Base-by-base conservation (phyloP, 2,329 filamentous ascomycete genomes). In the Exophiala xenobiotica region DNA sequence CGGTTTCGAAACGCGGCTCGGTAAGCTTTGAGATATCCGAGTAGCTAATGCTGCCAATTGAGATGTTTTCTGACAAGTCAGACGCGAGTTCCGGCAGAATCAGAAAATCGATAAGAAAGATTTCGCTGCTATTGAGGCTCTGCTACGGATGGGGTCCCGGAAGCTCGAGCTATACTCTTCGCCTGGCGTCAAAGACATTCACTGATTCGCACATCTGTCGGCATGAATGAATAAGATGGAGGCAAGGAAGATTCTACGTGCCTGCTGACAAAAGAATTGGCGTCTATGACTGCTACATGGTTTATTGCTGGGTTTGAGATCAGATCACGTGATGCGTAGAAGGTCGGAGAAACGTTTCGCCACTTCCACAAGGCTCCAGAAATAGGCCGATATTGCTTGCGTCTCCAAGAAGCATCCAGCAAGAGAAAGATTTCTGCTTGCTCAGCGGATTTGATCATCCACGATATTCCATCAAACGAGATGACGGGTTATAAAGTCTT, bases 131-230 rank as follows among this genome's bases (percentile, higher is more conserved):
- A 86, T 96, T 51, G 91, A 96, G 69, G 93, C 89, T 67, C 74
- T 95, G 26, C 67, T 96, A 45, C 81, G 91, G 54, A 92, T 89
- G 67, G 91, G 91, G 18, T 79, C 81, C 33, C 80, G 88, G 38
- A 90, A 96, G 67, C 75, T 96, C 14, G 89, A 95, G 57, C 80
- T 84, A 39, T 93, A 93, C 70, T 82, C 86, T n/a, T 81, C 85
- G 4, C 83, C 87, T 20, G 86, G 86, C 2, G 90, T 95, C 63
- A 88, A 83, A 64, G 88, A 93, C 67, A 85, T 95, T 47, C 64
- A 64, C 51, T 68, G 65, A 65, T 63, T 23, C 49, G 33, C 31
- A 18, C n/a, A 14, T 33, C 24, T 9, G 4, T 14, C 18, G 19
- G 7, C 27, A 19, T 11, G 33, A 31, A 27, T 16, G 6, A 11